A percentile compares a stretch with the other conserved stretches of the same genome.
Conservation (phyloP, 2,329 filamentous ascomycete species). For the Shiraia bambusicola region DNA sequence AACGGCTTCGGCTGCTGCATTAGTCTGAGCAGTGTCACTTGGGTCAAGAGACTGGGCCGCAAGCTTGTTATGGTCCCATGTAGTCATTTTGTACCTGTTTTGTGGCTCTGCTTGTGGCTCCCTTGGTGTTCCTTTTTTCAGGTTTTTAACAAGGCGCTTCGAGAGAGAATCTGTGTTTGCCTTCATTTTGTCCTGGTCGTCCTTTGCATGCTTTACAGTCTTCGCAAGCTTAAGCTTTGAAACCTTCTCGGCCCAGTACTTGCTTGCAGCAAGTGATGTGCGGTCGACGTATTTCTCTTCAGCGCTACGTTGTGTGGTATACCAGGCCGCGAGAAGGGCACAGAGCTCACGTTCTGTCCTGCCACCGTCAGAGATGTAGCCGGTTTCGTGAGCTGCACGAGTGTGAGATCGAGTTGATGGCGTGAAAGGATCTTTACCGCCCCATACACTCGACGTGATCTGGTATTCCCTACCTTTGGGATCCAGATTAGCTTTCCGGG, state of each 20-base stretch:
- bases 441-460: background rate
- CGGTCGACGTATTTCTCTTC: background rate
- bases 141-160: too few species aligned
- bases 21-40: background rate
- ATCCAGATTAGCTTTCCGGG: background rate
- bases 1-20: background rate
- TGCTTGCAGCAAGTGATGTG: background rate
- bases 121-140: background rate
- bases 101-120: background rate
- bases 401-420: background rate
- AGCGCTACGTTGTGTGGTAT: background rate
- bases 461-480: conserved; percentile 1
- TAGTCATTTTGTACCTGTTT: background rate
- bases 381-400: background rate
- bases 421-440: background rate
- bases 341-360: conserved; percentile 1
- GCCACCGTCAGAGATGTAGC: background rate
- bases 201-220: background rate
- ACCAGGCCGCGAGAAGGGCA: conserved; percentile 1
- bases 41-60: background rate
- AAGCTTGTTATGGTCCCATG: background rate
- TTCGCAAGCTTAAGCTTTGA: background rate
- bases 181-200: background rate
- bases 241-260: conserved; percentile 1
- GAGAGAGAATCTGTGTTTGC: background rate